Base-by-base conservation (phyloP, 116 monocot species). In the Trichopus zeylanicus region DNA sequence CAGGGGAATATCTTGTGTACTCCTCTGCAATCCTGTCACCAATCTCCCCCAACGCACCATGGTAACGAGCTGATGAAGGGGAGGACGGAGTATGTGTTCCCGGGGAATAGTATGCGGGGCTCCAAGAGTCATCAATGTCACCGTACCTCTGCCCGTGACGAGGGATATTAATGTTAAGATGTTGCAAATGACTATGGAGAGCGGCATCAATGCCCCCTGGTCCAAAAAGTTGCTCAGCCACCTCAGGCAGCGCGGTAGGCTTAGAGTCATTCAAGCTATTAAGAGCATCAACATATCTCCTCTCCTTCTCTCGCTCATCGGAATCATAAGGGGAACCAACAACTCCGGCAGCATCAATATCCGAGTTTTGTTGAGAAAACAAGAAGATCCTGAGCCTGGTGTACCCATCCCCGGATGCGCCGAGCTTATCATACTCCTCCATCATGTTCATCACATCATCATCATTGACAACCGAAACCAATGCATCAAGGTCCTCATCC, bases 401-500 rank as follows among this genome's bases (percentile, higher is more conserved):
- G 62, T 91, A 73, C 18, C 68, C 76, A 46, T 87, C 88, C 2
- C 73, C 76, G 11, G 56, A 5, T 21, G 63, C 62, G 33, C 57
- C 59, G 48, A 88, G 62, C 70, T 83, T 88, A 64, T 88, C 88
- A 59, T 91, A 82, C 80, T 98, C 98, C 59, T 98, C 98, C 91
- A 91, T 98, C 98, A 98, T 98, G 70, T 98, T 98, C 51, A 76
- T 75, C 29, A 88, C 82, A 42, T 98, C 98, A 34, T 98, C 98
- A 53, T 91, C 98, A 39, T 98, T 98, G 46, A 98, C 88, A 32
- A 98, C 92, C 2, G 98, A 98, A 15, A 98, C 92, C 5, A 98
- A 73, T 0, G 98, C 98, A 22, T 98, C 98, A 10, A 98, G 75
- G 46, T 98, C 98, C 77, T 98, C 98, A 5, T 91, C 98, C 34